These are phyloP conservation scores for Aureobasidium sp. DNA, from an alignment of 2,329 filamentous ascomycete species.

Conservation along the genomic window DNA sequence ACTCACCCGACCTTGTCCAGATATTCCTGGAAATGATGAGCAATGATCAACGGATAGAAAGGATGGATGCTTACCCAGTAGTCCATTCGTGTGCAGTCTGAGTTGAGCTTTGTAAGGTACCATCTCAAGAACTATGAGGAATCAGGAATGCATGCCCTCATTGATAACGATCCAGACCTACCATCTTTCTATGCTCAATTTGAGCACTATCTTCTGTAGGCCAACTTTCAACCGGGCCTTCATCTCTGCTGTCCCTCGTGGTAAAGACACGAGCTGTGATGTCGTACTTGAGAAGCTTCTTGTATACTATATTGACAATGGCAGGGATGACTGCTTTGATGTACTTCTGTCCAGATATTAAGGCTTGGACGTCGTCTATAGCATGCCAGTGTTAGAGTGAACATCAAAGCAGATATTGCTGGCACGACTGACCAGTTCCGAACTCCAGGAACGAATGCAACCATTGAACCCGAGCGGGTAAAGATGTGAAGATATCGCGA, in stretches of 20 bases:
- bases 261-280: conserved; percentile 74
- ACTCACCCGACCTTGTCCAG: conserved; percentile 70
- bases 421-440: conserved; percentile 18
- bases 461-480: conserved; percentile 63
- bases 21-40: conserved; percentile 45
- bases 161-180: background rate
- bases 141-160: background rate
- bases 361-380: conserved; percentile 63
- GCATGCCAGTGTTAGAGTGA: conserved; percentile 17
- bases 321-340: conserved; percentile 76
- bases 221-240: conserved; percentile 58
- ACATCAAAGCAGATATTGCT: background rate
- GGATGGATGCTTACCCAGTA: conserved; percentile 51
- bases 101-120: conserved; percentile 67
- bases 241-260: conserved; percentile 53
- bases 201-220: conserved; percentile 64
- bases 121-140: conserved; percentile 53
- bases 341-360: conserved; percentile 63
- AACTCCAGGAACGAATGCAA: conserved; percentile 73
- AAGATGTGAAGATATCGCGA: conserved; percentile 62
- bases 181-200: conserved; percentile 67
- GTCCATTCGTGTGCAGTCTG: conserved; percentile 65
- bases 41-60: background rate
- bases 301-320: conserved; percentile 77
- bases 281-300: conserved; percentile 71